These are phyloP conservation scores for Yarrowia porcina DNA, from an alignment of 805 yeast genomes.

Conservation along the genomic window DNA sequence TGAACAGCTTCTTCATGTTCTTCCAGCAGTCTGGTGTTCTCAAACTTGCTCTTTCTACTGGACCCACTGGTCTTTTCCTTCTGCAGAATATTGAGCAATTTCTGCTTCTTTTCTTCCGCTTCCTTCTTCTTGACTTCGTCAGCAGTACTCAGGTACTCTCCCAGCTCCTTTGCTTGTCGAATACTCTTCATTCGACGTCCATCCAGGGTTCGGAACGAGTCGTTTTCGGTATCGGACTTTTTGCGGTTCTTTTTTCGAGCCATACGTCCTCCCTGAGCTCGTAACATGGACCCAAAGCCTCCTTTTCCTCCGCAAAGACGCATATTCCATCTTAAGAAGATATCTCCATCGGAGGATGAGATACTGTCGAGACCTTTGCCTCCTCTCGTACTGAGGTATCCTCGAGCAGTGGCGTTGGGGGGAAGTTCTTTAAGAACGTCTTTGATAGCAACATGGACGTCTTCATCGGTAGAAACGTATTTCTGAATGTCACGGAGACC, in stretches of 20 bases:
- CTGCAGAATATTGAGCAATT: conserved; percentile 39
- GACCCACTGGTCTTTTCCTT: conserved; percentile 23
- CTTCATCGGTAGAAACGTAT: not conserved
- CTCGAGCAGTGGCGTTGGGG: not conserved
- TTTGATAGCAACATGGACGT: not conserved
- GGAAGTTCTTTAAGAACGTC: not conserved
- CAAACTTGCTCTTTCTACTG: conserved; percentile 38
- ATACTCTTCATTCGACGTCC: conserved; percentile 43
- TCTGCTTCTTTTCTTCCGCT: conserved; percentile 39
- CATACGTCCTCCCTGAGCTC: conserved; percentile 44
- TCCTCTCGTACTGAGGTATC: conserved; percentile 2
- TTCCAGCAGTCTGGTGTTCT: conserved; percentile 42
- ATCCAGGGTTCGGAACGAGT: conserved; percentile 43
- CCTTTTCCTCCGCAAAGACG: conserved; percentile 52
- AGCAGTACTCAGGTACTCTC: conserved; percentile 32
- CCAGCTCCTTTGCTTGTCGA: conserved; percentile 41
- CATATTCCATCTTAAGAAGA: conserved; percentile 13
- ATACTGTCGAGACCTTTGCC: not conserved
- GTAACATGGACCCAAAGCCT: conserved; percentile 47
- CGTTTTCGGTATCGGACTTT: conserved; percentile 35
- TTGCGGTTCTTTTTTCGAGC: conserved; percentile 34
- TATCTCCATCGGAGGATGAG: not conserved
- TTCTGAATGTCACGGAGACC: conserved; percentile 23
- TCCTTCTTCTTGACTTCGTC: conserved; percentile 29
- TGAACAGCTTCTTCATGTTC: conserved; percentile 38